These are phyloP conservation scores for Penicillium lividum DNA, from an alignment of 495 filamentous ascomycete genomes.

Conservation along the genomic window DNA sequence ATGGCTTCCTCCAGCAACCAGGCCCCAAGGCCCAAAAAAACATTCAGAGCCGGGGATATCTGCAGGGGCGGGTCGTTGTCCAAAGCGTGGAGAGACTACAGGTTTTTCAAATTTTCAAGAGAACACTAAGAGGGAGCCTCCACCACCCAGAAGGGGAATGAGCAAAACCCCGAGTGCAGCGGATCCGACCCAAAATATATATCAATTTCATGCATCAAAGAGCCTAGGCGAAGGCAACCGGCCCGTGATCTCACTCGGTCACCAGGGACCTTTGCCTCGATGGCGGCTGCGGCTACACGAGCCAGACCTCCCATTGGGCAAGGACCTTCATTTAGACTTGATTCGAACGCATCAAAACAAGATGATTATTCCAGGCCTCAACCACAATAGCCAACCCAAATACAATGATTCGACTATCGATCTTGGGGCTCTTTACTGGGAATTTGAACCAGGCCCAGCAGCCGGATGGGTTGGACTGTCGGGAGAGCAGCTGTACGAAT, in stretches of 20 bases:
- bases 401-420: constrained; percentile 13
- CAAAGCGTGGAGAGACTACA: neutral
- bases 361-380: constrained; percentile 7
- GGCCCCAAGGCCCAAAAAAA: neutral
- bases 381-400: constrained; percentile 1
- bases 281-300: constrained; percentile 15
- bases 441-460: constrained; percentile 27
- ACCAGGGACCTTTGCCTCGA: constrained; percentile 19
- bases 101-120: neutral
- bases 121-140: neutral
- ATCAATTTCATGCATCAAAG: neutral
- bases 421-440: constrained; percentile 24
- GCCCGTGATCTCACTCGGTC: constrained; percentile 13
- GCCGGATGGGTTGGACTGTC: constrained; percentile 10
- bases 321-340: constrained; percentile 5
- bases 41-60: neutral
- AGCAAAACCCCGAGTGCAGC: neutral
- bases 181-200: neutral
- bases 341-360: constrained; percentile 9
- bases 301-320: neutral
- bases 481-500: constrained; percentile 15
- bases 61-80: neutral
- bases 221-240: neutral
- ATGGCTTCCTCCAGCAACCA: neutral
- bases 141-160: neutral